Evolutionary conservation across 2,329 filamentous ascomycete species (phyloP).

Genomic region (Chlorencoelia australis): DNA sequence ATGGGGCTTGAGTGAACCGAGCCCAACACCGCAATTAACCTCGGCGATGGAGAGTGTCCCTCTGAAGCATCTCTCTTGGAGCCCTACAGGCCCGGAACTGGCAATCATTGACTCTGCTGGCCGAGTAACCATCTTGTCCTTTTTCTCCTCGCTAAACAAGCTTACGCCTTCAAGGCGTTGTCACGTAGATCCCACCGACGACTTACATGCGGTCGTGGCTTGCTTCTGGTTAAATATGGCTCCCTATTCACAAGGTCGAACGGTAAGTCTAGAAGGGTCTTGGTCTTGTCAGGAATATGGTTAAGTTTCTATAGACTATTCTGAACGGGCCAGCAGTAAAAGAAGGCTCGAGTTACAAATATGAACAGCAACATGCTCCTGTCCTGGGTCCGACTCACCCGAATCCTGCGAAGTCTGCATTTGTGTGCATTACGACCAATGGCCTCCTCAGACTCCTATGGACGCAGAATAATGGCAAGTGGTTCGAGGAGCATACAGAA

Average conservation of each 20-base stretch:
- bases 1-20: conserved; percentile 71
- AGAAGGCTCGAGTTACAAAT: conserved; percentile 51
- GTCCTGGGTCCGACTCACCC: conserved; percentile 66
- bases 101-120: conserved; percentile 75
- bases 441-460: conserved; percentile 69
- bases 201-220: conserved; percentile 69
- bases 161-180: conserved; percentile 52
- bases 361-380: conserved; percentile 55
- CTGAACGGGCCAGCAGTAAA: conserved; percentile 55
- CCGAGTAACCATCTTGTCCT: conserved; percentile 63
- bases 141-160: conserved; percentile 63
- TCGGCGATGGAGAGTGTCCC: conserved; percentile 52
- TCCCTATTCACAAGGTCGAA: conserved; percentile 18
- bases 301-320: conserved; percentile 35
- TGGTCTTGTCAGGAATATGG: no score
- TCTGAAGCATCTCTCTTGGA: conserved; percentile 77
- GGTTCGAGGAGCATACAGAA: conserved; percentile 64
- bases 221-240: conserved; percentile 65
- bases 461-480: conserved; percentile 61
- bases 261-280: conserved; percentile 24
- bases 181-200: conserved; percentile 59
- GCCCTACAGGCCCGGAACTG: conserved; percentile 62
- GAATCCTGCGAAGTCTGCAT: conserved; percentile 56
- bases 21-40: conserved; percentile 48
- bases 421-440: conserved; percentile 67